These are phyloP conservation scores for Cyberlindnera mrakii DNA, from an alignment of 805 yeast species.

Conservation along the genomic window DNA sequence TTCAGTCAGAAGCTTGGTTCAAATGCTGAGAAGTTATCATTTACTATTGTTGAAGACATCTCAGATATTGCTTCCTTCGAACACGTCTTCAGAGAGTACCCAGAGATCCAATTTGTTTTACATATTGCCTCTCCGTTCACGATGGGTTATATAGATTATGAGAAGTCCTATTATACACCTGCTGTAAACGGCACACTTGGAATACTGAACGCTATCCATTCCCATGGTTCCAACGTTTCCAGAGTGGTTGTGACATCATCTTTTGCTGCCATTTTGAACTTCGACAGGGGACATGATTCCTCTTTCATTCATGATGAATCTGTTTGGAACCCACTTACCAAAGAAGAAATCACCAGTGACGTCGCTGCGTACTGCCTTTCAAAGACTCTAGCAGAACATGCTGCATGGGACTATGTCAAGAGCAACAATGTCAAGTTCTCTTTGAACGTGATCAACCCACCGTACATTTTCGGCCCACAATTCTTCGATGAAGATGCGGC, in stretches of 20 bases:
- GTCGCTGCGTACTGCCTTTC: conserved; percentile 48
- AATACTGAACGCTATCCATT: conserved; percentile 42
- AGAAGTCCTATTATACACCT: conserved; percentile 47
- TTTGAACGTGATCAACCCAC: conserved; percentile 46
- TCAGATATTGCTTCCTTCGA: conserved; percentile 38
- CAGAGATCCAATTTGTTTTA: conserved; percentile 46
- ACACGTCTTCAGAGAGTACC: conserved; percentile 36
- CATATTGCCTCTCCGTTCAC: conserved; percentile 62
- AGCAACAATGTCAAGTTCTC: conserved; percentile 32
- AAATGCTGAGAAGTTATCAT: conserved; percentile 31
- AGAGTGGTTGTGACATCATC: conserved; percentile 50
- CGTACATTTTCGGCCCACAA: conserved; percentile 57
- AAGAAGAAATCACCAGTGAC: conserved; percentile 38
- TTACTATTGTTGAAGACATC: conserved; percentile 45
- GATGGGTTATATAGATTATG: conserved; percentile 35
- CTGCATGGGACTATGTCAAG: conserved; percentile 49
- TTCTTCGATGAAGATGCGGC: conserved; percentile 36
- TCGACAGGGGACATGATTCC: conserved; percentile 29
- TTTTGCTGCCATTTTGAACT: conserved; percentile 37
- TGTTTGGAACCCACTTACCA: conserved; percentile 47
- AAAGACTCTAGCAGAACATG: conserved; percentile 54
- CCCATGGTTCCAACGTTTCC: conserved; percentile 34
- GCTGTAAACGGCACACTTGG: conserved; percentile 50
- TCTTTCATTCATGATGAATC: conserved; percentile 35
- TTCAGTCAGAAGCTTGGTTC: conserved; percentile 25